These are phyloP conservation scores for Naganishia kalamii DNA, from an alignment of 768 basidiomycete species.

Conservation along the genomic window DNA sequence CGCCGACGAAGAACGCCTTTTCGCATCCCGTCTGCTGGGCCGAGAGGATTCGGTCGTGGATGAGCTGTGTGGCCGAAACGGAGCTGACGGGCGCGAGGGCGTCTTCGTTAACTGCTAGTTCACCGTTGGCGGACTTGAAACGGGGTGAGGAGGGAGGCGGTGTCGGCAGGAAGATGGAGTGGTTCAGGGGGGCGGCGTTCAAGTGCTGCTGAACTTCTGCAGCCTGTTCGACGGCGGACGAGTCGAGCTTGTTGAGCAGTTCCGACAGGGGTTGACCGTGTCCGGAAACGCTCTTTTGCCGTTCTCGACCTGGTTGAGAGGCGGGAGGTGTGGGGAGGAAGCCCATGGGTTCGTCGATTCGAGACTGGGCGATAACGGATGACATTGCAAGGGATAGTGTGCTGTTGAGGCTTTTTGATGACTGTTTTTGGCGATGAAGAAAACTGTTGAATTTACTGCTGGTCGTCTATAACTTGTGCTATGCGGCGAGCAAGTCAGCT, in stretches of 20 bases:
- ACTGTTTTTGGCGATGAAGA: neutral
- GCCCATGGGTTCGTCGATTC: neutral
- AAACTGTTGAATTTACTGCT: neutral
- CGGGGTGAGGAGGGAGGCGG: constrained; percentile 19
- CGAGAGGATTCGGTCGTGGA: constrained; percentile 30
- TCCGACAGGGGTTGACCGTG: constrained; percentile 19
- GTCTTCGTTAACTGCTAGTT: constrained; percentile 18
- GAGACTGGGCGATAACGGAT: neutral
- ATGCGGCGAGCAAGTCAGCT: no score
- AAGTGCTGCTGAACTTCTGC: neutral
- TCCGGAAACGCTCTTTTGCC: neutral
- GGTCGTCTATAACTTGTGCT: no score
- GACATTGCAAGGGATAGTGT: neutral
- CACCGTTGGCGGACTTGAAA: neutral
- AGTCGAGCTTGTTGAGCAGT: constrained; percentile 21
- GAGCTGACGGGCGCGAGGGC: constrained; percentile 33
- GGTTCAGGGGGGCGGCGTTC: neutral
- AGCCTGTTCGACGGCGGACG: neutral
- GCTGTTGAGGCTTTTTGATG: neutral
- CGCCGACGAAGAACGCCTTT: constrained; percentile 92
- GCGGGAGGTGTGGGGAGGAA: constrained; percentile 6
- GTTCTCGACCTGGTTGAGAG: constrained; percentile 13
- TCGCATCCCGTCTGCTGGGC: constrained; percentile 59
- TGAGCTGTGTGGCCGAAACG: constrained; percentile 29
- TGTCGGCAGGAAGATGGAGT: constrained; percentile 16